Conservation (phyloP, 1,139 yeast genomes). For the Yamadazyma friedrichii region DNA sequence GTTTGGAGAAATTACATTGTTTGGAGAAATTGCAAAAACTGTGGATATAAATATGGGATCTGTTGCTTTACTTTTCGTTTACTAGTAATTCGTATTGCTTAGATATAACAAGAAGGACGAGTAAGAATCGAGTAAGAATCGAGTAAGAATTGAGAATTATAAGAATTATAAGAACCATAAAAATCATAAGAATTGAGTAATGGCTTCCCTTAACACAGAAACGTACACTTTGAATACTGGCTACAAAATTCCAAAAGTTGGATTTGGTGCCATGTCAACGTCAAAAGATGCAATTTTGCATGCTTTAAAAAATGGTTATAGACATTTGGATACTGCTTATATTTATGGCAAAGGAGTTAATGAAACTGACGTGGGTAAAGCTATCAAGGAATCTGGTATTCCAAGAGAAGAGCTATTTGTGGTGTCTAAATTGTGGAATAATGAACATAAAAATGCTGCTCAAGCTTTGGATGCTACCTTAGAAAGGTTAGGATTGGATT, state of each 20-base stretch:
- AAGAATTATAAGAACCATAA: too few relatives aligned
- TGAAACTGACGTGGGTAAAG: slow-evolving; percentile 66
- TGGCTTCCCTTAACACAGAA: slow-evolving; percentile 15
- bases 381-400: slow-evolving; percentile 63
- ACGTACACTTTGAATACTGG: slow-evolving; percentile 58
- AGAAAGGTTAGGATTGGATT: slow-evolving; percentile 67
- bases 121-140: too few relatives aligned
- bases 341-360: slow-evolving; percentile 48
- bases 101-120: too few relatives aligned
- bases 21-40: too few relatives aligned
- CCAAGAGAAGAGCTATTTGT: slow-evolving; percentile 71
- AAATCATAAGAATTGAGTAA: too few relatives aligned
- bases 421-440: slow-evolving; percentile 80
- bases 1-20: too few relatives aligned
- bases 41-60: too few relatives aligned
- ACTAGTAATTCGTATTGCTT: too few relatives aligned
- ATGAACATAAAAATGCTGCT: slow-evolving; percentile 60
- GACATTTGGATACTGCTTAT: slow-evolving; percentile 80
- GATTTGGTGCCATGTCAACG: slow-evolving; percentile 24
- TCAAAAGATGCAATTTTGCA: slow-evolving; percentile 3
- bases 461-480: slow-evolving; percentile 63
- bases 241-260: slow-evolving; percentile 60
- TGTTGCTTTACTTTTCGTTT: too few relatives aligned
- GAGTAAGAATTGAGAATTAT: too few relatives aligned
- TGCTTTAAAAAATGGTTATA: slow-evolving; percentile 63